Evolutionary conservation across 768 basidiomycete species (phyloP).

Genomic region (Gloeostereum incarnatum): DNA sequence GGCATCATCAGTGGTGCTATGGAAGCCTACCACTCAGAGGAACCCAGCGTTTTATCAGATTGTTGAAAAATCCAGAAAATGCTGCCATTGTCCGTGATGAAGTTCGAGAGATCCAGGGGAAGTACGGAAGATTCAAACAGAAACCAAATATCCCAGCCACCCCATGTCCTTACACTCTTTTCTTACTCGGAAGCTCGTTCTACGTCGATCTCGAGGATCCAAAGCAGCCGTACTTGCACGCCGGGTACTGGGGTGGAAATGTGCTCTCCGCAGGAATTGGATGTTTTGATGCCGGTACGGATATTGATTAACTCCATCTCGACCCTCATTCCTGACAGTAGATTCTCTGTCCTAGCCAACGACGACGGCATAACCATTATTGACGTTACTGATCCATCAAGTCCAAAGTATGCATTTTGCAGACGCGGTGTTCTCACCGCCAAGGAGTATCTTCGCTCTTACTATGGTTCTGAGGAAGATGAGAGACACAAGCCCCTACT

Average conservation of each 20-base stretch:
- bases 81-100: slow-evolving; percentile 15
- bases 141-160: slow-evolving; percentile 4
- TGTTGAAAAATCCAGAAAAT: slow-evolving; percentile 13
- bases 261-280: slow-evolving; percentile 12
- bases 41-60: slow-evolving; percentile 13
- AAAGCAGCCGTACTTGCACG: slow-evolving; percentile 1
- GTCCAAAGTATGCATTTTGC: slow-evolving; percentile 15
- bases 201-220: slow-evolving; percentile 11
- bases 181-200: slow-evolving; percentile 11
- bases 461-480: slow-evolving; percentile 8
- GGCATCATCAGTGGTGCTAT: slow-evolving; percentile 10
- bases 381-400: slow-evolving; percentile 15
- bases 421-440: slow-evolving; percentile 1
- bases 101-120: slow-evolving; percentile 12
- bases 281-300: slow-evolving; percentile 1
- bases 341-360: slow-evolving; percentile 12
- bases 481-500: slow-evolving; percentile 1
- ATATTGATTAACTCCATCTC: too few relatives aligned
- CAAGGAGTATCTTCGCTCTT: slow-evolving; percentile 11
- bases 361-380: slow-evolving; percentile 20
- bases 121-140: slow-evolving; percentile 8
- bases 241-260: too few relatives aligned
- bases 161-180: slow-evolving; percentile 12
- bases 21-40: slow-evolving; percentile 12
- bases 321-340: not conserved